Percentiles rank a stretch among this genome's conserved stretches.
phyloP scores from a whole-genome alignment of 345 rosid species.

The Bruguiera gymnorhiza region DNA sequence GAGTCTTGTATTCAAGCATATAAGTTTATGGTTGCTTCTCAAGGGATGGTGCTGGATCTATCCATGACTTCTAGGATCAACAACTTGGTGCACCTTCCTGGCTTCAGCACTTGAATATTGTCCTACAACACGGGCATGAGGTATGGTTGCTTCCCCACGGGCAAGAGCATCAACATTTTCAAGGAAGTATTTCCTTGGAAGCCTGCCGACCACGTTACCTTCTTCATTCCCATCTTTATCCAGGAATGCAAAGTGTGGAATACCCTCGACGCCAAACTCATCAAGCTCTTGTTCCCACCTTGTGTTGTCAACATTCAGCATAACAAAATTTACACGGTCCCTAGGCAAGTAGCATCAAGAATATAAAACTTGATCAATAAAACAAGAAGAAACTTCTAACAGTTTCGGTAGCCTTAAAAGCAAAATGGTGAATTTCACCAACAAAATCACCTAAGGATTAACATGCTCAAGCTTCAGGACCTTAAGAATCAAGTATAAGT shows the following conservation, averaged over 20 bases:
- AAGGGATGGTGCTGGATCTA: constrained; percentile 25
- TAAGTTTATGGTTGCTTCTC: constrained; percentile 3
- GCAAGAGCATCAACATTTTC: constrained; percentile 89
- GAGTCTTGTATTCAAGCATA: not conserved
- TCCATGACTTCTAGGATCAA: constrained; percentile 89
- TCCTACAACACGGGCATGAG: constrained; percentile 85
- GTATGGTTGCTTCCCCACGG: constrained; percentile 60
- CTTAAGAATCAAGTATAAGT: not conserved
- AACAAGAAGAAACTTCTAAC: not conserved
- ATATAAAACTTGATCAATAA: not conserved
- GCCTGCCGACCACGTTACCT: constrained; percentile 89
- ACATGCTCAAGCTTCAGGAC: not conserved
- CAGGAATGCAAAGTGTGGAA: constrained; percentile 85
- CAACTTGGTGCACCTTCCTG: constrained; percentile 66
- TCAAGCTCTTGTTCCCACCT: constrained; percentile 97
- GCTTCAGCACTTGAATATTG: constrained; percentile 72
- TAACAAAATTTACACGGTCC: constrained; percentile 89
- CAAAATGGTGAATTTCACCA: not conserved
- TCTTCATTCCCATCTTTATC: constrained; percentile 86
- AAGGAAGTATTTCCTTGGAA: constrained; percentile 67
- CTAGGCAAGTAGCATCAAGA: constrained; percentile 13
- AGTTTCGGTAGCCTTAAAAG: not conserved
- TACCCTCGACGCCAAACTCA: constrained; percentile 98
- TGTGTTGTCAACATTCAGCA: constrained; percentile 94
- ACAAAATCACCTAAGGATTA: not conserved